Percentiles rank a stretch among this genome's conserved stretches.
Conservation (phyloP, 768 basidiomycete species). For the Tulasnella sp. region DNA sequence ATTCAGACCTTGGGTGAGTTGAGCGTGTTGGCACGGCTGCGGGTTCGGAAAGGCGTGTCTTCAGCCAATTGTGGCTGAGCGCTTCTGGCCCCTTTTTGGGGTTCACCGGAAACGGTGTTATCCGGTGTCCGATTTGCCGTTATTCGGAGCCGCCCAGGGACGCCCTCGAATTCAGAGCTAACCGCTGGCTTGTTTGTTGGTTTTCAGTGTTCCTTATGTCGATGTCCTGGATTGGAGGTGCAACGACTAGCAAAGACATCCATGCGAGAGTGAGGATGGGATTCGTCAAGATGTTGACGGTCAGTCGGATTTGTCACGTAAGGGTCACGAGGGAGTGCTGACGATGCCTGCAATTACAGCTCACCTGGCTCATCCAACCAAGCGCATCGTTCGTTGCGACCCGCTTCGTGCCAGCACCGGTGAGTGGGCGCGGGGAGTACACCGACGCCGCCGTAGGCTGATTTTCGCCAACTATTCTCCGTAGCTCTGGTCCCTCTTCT, state of each 20-base stretch:
- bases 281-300: conserved; percentile 66
- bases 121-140: background rate
- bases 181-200: background rate
- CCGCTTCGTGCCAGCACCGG: conserved; percentile 50
- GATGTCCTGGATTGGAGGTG: conserved; percentile 80
- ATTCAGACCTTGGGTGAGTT: conserved; percentile 55
- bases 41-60: background rate
- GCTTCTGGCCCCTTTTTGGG: background rate
- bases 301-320: conserved; percentile 32
- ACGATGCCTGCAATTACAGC: conserved; percentile 36
- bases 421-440: background rate
- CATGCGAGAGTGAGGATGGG: conserved; percentile 60
- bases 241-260: conserved; percentile 56
- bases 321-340: background rate
- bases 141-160: background rate
- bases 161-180: background rate
- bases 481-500: conserved; percentile 83
- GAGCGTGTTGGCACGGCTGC: background rate
- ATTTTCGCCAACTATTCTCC: conserved; percentile 10
- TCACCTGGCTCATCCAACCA: conserved; percentile 75
- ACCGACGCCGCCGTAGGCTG: background rate
- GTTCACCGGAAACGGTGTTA: background rate
- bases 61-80: conserved; percentile 1
- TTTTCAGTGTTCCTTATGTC: conserved; percentile 59
- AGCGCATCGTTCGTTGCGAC: conserved; percentile 68